Conservation (phyloP, 257 asterid genomes). For the Handroanthus guayacan region DNA sequence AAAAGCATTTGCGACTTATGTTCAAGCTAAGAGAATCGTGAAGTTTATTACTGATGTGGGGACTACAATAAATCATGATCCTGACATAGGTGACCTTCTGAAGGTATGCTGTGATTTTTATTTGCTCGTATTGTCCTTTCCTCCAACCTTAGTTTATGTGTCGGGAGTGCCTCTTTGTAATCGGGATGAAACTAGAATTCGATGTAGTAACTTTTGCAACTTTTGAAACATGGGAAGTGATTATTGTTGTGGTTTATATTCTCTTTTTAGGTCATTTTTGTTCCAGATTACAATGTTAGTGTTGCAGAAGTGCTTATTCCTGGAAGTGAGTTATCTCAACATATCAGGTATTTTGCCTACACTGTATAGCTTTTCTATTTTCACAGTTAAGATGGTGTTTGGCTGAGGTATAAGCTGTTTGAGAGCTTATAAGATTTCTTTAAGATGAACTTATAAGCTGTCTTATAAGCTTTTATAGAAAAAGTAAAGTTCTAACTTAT, state of each 20-base stretch:
- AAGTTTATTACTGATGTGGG: slow-evolving; percentile 66
- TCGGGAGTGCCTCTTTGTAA: not conserved
- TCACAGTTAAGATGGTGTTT: too few species aligned
- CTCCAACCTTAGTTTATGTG: not conserved
- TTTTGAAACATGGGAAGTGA: not conserved
- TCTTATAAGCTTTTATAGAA: too few species aligned
- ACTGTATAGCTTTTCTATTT: too few species aligned
- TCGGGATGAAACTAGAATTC: too few species aligned
- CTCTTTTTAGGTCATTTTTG: slow-evolving; percentile 54
- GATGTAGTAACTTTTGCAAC: not conserved
- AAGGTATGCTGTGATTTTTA: slow-evolving; percentile 45
- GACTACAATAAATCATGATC: slow-evolving; percentile 61
- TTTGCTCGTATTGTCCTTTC: not conserved
- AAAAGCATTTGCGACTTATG: slow-evolving; percentile 64
- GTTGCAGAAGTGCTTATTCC: slow-evolving; percentile 75
- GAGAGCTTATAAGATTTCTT: too few species aligned
- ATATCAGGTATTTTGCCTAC: slow-evolving; percentile 54
- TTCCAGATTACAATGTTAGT: slow-evolving; percentile 73
- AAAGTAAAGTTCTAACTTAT: too few species aligned
- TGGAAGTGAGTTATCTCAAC: slow-evolving; percentile 72
- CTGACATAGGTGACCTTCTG: slow-evolving; percentile 65
- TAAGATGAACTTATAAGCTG: too few species aligned
- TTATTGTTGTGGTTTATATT: not conserved
- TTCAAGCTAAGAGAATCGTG: slow-evolving; percentile 70
- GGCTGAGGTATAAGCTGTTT: too few species aligned